Conservation (phyloP, 352 stramenopile species). For the Globisporangium nagaii region DNA sequence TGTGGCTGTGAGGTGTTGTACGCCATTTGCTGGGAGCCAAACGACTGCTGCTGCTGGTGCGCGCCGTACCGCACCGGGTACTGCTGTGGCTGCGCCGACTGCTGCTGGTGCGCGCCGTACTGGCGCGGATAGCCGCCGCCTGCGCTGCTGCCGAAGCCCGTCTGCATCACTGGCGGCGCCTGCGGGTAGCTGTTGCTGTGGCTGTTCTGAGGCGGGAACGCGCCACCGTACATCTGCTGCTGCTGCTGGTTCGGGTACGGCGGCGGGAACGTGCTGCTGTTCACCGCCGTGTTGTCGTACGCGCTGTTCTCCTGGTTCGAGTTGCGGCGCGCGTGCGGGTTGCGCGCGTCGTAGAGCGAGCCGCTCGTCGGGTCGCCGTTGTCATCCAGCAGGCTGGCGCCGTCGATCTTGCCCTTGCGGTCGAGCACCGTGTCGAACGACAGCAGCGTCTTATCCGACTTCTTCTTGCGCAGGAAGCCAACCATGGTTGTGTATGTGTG, state of each 20-base stretch:
- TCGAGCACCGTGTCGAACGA: constrained; percentile 70
- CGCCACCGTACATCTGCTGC: constrained; percentile 15
- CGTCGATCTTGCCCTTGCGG: constrained; percentile 81
- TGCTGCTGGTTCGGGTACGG: constrained; percentile 42
- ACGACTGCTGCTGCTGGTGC: constrained; percentile 13
- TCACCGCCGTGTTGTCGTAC: constrained; percentile 9
- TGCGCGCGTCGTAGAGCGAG: constrained; percentile 62
- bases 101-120: constrained; percentile 32
- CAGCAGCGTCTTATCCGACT: constrained; percentile 66
- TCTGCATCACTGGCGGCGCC: constrained; percentile 13
- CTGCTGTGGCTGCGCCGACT: constrained; percentile 10
- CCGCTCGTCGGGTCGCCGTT: constrained; percentile 70
- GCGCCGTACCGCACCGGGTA: constrained; percentile 13
- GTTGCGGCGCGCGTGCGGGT: constrained; percentile 30
- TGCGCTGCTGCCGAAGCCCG: constrained; percentile 14
- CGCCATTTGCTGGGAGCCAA: constrained; percentile 6
- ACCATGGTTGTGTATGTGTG: constrained; percentile 36
- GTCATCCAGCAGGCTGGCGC: constrained; percentile 73
- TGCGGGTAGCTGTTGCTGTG: not conserved
- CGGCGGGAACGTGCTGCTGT: constrained; percentile 43
- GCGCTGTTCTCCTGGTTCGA: constrained; percentile 55
- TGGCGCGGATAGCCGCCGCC: constrained; percentile 40
- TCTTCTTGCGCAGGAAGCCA: constrained; percentile 84
- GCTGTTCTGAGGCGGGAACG: constrained; percentile 11
- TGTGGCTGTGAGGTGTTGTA: constrained; percentile 23